Percentiles rank a stretch among this genome's conserved stretches.
Evolutionary conservation across 306 rosid species (phyloP).

Genomic region (Glycine soja): DNA sequence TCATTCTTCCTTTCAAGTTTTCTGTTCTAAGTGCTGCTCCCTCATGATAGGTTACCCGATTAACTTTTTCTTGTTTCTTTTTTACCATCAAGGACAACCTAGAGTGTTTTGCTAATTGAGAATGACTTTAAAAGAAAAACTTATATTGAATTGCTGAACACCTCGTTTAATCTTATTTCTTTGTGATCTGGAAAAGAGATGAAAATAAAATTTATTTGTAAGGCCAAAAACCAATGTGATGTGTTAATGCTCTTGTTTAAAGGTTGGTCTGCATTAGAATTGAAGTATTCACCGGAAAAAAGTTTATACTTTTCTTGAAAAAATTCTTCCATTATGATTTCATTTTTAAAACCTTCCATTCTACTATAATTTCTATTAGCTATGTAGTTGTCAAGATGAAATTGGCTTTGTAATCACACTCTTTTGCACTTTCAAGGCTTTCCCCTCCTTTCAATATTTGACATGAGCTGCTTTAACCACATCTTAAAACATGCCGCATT

Average conservation of each 20-base stretch:
- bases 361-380: neutral
- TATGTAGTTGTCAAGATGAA: neutral
- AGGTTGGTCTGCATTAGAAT: conserved; percentile 11
- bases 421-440: neutral
- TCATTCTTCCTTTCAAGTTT: neutral
- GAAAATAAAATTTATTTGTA: conserved; percentile 6
- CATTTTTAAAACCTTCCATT: conserved; percentile 25
- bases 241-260: neutral
- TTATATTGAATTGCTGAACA: neutral
- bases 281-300: neutral
- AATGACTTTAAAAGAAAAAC: neutral
- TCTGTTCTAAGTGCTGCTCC: neutral
- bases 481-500: neutral
- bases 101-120: conserved; percentile 19
- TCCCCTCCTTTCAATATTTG: neutral
- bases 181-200: neutral
- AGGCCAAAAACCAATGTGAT: neutral
- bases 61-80: neutral
- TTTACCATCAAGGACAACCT: neutral
- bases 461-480: conserved; percentile 14
- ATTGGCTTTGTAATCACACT: neutral
- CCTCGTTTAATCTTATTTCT: conserved; percentile 11
- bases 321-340: conserved; percentile 16
- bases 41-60: neutral
- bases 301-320: neutral